Evolutionary conservation across 768 basidiomycete species (phyloP).

Genomic region (Naganishia randhawae): DNA sequence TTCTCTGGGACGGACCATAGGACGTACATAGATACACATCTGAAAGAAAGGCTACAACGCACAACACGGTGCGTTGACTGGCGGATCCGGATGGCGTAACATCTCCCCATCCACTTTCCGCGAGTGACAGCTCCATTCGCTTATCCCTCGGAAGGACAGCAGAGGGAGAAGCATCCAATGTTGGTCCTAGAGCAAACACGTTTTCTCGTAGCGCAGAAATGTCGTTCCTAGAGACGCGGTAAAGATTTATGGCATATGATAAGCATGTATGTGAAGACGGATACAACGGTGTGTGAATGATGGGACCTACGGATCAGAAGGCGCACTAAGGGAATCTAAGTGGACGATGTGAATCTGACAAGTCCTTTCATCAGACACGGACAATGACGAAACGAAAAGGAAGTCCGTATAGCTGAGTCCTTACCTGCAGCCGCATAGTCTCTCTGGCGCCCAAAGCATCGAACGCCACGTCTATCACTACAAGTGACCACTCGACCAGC

Average conservation of each 20-base stretch:
- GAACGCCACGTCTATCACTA: constrained; percentile 46
- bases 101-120: constrained; percentile 19
- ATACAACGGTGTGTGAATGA: background rate
- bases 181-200: background rate
- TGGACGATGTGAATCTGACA: background rate
- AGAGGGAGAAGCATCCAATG: background rate
- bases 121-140: constrained; percentile 15
- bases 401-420: too few species aligned
- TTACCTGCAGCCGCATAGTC: constrained; percentile 35
- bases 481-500: constrained; percentile 73
- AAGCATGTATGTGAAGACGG: background rate
- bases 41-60: constrained; percentile 34
- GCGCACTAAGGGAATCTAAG: background rate
- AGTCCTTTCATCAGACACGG: background rate
- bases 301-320: background rate
- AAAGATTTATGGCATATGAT: background rate
- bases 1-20: background rate
- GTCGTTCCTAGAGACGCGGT: background rate
- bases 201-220: background rate
- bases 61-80: background rate
- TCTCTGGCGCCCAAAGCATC: constrained; percentile 40
- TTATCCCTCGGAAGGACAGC: background rate
- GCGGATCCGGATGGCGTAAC: background rate
- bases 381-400: too few species aligned
- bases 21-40: constrained; percentile 47